A percentile compares a stretch with the other conserved stretches of the same genome.
Evolutionary conservation across 2,329 filamentous ascomycete genomes (phyloP).

Genomic region (Fusarium mundagurra): DNA sequence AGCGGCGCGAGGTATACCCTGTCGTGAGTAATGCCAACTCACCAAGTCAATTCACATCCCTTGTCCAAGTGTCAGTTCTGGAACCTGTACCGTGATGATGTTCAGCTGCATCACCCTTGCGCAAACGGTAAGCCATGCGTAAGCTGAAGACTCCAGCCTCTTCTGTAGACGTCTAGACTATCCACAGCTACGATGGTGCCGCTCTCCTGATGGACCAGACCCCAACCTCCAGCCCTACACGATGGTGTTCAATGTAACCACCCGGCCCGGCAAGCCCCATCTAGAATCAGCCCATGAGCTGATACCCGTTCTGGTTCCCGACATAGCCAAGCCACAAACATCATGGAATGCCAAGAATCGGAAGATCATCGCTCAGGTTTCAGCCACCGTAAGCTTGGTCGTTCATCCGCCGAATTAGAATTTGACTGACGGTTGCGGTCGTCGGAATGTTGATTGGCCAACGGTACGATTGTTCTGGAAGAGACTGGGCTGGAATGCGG

Average conservation of each 20-base stretch:
- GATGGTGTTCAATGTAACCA: neutral
- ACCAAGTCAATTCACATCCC: neutral
- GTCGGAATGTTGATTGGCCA: neutral
- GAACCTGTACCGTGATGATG: rapidly evolving
- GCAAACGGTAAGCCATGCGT: neutral
- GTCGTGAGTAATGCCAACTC: neutral
- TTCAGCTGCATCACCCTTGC: rapidly evolving
- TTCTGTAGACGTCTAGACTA: neutral
- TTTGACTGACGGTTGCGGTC: conserved; percentile 1
- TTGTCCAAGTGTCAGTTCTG: neutral
- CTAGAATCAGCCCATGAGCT: neutral
- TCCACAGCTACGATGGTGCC: neutral
- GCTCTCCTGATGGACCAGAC: neutral
- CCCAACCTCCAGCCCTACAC: neutral
- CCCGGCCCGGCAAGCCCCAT: neutral
- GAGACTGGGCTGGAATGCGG: neutral
- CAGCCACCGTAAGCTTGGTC: neutral
- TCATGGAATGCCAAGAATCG: neutral
- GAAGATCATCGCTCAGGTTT: neutral
- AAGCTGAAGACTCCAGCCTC: no score
- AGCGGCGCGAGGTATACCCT: neutral
- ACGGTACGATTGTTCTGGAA: neutral
- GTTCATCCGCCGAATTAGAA: neutral
- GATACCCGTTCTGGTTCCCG: neutral
- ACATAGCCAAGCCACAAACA: neutral